Conservation (phyloP, 1,284 basidiomycete species). For the Cystobasidium slooffiae region DNA sequence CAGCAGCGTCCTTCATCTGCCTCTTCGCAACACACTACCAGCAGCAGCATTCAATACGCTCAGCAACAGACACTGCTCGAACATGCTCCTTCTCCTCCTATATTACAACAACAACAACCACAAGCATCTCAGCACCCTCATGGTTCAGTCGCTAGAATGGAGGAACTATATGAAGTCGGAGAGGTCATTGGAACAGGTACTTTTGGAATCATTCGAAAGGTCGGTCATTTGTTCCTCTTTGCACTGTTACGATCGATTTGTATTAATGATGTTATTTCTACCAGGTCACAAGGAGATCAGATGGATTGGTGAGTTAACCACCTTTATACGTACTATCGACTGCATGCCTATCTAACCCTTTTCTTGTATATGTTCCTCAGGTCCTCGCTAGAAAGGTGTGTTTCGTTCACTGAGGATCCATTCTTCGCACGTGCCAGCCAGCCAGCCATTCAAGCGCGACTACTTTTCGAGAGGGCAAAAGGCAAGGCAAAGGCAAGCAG, state of each 20-base stretch:
- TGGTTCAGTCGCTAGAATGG: conserved; percentile 37
- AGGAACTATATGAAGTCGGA: conserved; percentile 73
- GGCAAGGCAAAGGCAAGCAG: conserved; percentile 3
- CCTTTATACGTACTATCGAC: neutral
- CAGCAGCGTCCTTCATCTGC: conserved; percentile 27
- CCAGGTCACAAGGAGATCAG: conserved; percentile 82
- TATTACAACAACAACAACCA: neutral
- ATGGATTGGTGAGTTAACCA: conserved; percentile 68
- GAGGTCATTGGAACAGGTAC: conserved; percentile 96
- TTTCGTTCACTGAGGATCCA: neutral
- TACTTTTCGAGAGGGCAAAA: neutral
- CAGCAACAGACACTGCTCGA: conserved; percentile 5
- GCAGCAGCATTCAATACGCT: neutral
- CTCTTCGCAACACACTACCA: neutral
- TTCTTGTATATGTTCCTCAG: neutral
- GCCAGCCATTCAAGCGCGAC: conserved; percentile 9
- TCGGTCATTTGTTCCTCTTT: conserved; percentile 59
- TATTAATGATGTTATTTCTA: conserved; percentile 58
- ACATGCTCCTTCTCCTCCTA: neutral
- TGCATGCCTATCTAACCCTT: conserved; percentile 12
- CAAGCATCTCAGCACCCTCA: conserved; percentile 8
- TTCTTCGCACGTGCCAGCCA: conserved; percentile 2
- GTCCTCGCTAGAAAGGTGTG: conserved; percentile 29
- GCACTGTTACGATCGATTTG: neutral
- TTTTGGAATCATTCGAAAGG: conserved; percentile 94